Percentiles rank a stretch among this genome's conserved stretches.
These are phyloP conservation scores for Groenewaldozyma tartarivorans DNA, from an alignment of 805 yeast species.

Conservation along the genomic window DNA sequence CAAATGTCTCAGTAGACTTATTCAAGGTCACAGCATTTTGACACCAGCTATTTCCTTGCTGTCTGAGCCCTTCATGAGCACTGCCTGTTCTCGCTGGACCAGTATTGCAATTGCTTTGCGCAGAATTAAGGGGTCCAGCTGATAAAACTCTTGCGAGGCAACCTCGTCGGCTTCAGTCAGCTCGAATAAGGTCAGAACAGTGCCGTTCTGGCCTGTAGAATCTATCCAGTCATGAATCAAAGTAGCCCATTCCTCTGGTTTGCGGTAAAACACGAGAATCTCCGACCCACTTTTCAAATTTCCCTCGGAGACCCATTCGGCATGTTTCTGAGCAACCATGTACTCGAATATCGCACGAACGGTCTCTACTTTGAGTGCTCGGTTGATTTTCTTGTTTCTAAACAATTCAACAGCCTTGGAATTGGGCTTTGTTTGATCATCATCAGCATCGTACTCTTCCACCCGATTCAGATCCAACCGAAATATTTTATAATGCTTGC, in stretches of 20 bases:
- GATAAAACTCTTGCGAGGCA: constrained; percentile 46
- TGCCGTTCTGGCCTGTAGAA: constrained; percentile 64
- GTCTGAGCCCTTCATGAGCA: constrained; percentile 55
- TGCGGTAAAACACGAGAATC: constrained; percentile 54
- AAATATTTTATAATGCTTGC: constrained; percentile 50
- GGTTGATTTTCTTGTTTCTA: constrained; percentile 25
- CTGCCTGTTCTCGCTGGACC: constrained; percentile 63
- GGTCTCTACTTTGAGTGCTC: constrained; percentile 43
- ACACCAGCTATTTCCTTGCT: constrained; percentile 63
- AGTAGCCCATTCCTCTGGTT: constrained; percentile 60
- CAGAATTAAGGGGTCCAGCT: constrained; percentile 50
- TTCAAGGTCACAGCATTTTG: constrained; percentile 32
- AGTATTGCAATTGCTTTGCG: constrained; percentile 46
- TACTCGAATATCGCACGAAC: constrained; percentile 45
- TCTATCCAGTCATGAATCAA: constrained; percentile 62
- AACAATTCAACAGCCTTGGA: constrained; percentile 20
- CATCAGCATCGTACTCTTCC: constrained; percentile 13
- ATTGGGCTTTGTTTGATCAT: background rate
- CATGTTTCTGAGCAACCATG: constrained; percentile 48
- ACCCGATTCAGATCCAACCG: constrained; percentile 32
- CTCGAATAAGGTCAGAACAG: constrained; percentile 77
- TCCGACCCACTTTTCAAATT: constrained; percentile 5
- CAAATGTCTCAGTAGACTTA: too few relatives aligned
- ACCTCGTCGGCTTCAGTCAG: constrained; percentile 56
- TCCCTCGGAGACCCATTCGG: constrained; percentile 39